Percentiles rank a stretch among this genome's conserved stretches.
Evolutionary conservation across 805 yeast species (phyloP).

Genomic region (Helenozyma baotianmanensis): DNA sequence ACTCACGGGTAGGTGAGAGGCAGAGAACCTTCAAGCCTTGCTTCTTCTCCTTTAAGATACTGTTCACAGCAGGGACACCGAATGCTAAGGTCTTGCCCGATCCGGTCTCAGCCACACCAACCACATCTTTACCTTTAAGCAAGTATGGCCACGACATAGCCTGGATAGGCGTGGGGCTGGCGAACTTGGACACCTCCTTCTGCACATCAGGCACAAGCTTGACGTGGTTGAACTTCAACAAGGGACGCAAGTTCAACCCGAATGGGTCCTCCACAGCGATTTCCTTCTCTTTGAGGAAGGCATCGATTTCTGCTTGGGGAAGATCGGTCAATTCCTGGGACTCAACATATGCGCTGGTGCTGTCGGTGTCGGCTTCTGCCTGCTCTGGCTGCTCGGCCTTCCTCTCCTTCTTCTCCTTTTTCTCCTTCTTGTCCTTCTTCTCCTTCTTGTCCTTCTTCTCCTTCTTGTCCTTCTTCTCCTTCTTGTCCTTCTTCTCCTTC

Average conservation of each 20-base stretch:
- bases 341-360: constrained; percentile 37
- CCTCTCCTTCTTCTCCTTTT: constrained; percentile 35
- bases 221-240: constrained; percentile 62
- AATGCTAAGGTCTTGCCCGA: constrained; percentile 97
- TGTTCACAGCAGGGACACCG: constrained; percentile 93
- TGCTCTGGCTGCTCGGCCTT: constrained; percentile 33
- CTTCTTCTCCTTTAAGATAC: constrained; percentile 44
- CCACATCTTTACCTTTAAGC: constrained; percentile 72
- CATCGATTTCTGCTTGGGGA: constrained; percentile 53
- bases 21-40: constrained; percentile 70
- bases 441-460: constrained; percentile 15
- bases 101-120: constrained; percentile 98
- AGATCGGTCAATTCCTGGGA: constrained; percentile 34
- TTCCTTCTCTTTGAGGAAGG: constrained; percentile 65
- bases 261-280: constrained; percentile 74
- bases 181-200: constrained; percentile 63
- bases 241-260: constrained; percentile 54
- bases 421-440: constrained; percentile 21
- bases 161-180: constrained; percentile 94
- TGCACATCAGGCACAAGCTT: constrained; percentile 50
- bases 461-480: constrained; percentile 13
- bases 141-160: constrained; percentile 92
- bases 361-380: no score
- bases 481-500: constrained; percentile 29
- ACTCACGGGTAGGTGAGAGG: constrained; percentile 95